Conservation (phyloP, 2,329 filamentous ascomycete genomes). For the Trichoderma polysporum region DNA sequence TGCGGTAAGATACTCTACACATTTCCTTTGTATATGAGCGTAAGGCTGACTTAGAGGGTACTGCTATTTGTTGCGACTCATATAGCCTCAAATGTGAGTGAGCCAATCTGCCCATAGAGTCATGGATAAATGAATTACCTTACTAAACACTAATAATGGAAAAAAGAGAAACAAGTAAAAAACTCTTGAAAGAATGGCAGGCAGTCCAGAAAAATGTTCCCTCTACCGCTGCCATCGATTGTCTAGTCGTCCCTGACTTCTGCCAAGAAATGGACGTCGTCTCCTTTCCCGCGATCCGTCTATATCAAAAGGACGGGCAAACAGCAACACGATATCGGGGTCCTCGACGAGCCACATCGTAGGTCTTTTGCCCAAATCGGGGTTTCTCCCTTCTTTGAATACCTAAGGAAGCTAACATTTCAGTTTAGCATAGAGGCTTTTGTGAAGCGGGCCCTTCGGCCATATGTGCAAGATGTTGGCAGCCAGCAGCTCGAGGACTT, state of each 20-base stretch:
- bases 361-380: background rate
- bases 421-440: constrained; percentile 35
- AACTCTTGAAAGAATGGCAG: constrained; percentile 25
- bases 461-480: constrained; percentile 25
- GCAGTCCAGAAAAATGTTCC: constrained; percentile 6
- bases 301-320: constrained; percentile 38
- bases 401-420: background rate
- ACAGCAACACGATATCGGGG: constrained; percentile 46
- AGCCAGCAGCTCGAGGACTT: constrained; percentile 31
- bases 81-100: constrained; percentile 23
- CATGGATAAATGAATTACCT: background rate
- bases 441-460: constrained; percentile 29
- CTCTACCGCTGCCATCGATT: constrained; percentile 42
- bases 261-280: constrained; percentile 43
- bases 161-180: constrained; percentile 22
- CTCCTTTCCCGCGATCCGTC: constrained; percentile 49
- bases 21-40: background rate
- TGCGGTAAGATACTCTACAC: constrained; percentile 8
- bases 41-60: background rate
- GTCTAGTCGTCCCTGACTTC: constrained; percentile 34
- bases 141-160: background rate
- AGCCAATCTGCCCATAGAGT: background rate
- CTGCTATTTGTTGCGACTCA: no score
- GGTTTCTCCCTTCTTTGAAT: background rate
- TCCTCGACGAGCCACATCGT: constrained; percentile 40